phyloP scores from a whole-genome alignment of 2,329 filamentous ascomycete genomes.

The Phialemoniopsis sp. region DNA sequence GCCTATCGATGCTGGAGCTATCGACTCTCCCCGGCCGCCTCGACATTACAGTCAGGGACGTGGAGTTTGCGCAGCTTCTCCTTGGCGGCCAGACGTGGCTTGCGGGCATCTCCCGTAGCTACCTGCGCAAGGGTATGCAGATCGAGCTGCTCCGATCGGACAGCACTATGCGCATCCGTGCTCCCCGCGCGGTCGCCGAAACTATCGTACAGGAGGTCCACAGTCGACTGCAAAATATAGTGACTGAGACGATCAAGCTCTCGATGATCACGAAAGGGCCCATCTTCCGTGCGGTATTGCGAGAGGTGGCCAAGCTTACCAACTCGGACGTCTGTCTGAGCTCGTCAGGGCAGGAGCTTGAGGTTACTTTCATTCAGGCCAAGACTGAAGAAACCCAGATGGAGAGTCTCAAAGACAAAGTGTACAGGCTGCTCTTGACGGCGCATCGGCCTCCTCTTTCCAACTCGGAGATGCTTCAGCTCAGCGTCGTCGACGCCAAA shows the following conservation, averaged over 20 bases:
- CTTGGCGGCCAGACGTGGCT: constrained; percentile 30
- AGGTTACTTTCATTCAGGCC: constrained; percentile 9
- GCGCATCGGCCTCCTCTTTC: constrained; percentile 14
- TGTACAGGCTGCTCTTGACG: constrained; percentile 38
- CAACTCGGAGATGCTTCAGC: constrained; percentile 11
- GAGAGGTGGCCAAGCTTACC: constrained; percentile 31
- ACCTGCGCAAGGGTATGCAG: constrained; percentile 26
- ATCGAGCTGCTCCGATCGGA: constrained; percentile 26
- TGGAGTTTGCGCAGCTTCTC: constrained; percentile 38
- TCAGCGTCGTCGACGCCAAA: constrained; percentile 11
- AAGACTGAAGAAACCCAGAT: constrained; percentile 1
- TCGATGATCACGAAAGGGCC: constrained; percentile 15
- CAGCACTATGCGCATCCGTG: constrained; percentile 26
- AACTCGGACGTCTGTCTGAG: constrained; percentile 31
- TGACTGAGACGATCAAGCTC: constrained; percentile 15
- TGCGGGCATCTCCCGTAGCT: constrained; percentile 18
- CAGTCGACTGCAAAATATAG: constrained; percentile 17
- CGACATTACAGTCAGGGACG: constrained; percentile 29
- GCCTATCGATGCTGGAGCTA: constrained; percentile 40
- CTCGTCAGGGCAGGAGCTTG: constrained; percentile 14
- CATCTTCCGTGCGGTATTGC: constrained; percentile 19
- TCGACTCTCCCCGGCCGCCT: constrained; percentile 35
- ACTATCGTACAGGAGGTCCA: constrained; percentile 26
- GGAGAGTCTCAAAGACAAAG: constrained; percentile 37
- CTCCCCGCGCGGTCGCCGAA: constrained; percentile 27